These are phyloP conservation scores for Moricandia moricandioides DNA, from an alignment of 345 rosid genomes.

Conservation along the genomic window DNA sequence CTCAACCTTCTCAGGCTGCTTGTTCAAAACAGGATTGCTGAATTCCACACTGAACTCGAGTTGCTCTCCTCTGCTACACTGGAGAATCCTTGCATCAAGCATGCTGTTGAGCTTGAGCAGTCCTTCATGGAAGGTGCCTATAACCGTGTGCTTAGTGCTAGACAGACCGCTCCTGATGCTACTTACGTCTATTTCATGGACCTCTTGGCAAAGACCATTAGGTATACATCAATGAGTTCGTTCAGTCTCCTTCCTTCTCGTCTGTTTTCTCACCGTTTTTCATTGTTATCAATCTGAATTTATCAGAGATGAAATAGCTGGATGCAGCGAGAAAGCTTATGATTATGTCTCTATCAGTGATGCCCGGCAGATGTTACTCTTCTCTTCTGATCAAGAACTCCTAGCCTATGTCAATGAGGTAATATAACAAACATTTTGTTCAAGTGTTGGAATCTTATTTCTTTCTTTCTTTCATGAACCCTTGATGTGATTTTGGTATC, in stretches of 20 bases:
- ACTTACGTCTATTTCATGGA: constrained; percentile 94
- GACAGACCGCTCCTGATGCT: constrained; percentile 83
- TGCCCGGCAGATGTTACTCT: constrained; percentile 69
- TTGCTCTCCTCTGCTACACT: constrained; percentile 70
- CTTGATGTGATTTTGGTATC: background rate
- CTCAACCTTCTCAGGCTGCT: constrained; percentile 92
- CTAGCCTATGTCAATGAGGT: constrained; percentile 76
- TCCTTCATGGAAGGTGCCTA: constrained; percentile 99
- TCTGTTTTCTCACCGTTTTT: background rate
- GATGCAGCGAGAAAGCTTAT: constrained; percentile 99
- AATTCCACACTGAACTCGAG: constrained; percentile 92
- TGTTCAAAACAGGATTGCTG: constrained; percentile 92
- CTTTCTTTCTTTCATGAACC: background rate
- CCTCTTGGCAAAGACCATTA: constrained; percentile 90
- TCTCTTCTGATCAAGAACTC: constrained; percentile 71
- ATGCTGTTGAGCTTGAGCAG: constrained; percentile 98
- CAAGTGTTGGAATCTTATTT: background rate
- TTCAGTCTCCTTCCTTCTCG: background rate
- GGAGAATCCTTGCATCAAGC: constrained; percentile 85
- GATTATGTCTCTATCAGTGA: constrained; percentile 72
- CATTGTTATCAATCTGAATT: constrained; percentile 13
- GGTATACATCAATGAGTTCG: constrained; percentile 44
- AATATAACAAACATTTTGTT: background rate
- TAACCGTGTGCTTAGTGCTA: constrained; percentile 89
- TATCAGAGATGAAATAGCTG: constrained; percentile 90